Percentiles rank a stretch among this genome's conserved stretches.
Evolutionary conservation across 2,329 filamentous ascomycete genomes (phyloP).

Genomic region (Fusarium gaditjirri): DNA sequence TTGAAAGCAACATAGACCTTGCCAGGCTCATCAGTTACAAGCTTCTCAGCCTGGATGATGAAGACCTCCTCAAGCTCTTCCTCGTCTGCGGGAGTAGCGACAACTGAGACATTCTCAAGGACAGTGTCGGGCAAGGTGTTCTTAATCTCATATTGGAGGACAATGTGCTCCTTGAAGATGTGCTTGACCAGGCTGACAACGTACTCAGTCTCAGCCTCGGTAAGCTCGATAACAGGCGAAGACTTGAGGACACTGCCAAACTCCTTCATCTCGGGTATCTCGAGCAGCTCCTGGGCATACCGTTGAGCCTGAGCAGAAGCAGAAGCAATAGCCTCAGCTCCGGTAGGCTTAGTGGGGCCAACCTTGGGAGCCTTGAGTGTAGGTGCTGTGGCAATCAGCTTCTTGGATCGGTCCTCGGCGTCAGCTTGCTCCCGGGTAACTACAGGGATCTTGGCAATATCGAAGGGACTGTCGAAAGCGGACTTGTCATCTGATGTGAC

Average conservation of each 20-base stretch:
- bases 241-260: conserved; percentile 95
- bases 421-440: conserved; percentile 96
- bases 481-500: conserved; percentile 92
- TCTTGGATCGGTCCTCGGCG: conserved; percentile 96
- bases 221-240: conserved; percentile 85
- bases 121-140: conserved; percentile 94
- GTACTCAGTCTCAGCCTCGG: conserved; percentile 97
- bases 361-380: conserved; percentile 93
- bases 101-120: conserved; percentile 87
- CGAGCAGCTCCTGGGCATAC: conserved; percentile 86
- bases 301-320: conserved; percentile 86
- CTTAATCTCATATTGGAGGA: conserved; percentile 96
- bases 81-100: conserved; percentile 82
- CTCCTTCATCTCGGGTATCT: conserved; percentile 89
- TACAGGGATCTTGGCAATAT: conserved; percentile 88
- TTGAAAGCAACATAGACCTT: conserved; percentile 96
- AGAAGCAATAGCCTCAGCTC: conserved; percentile 79
- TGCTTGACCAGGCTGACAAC: conserved; percentile 95
- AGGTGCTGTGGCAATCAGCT: conserved; percentile 90
- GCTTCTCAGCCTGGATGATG: conserved; percentile 86
- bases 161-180: conserved; percentile 96
- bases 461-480: conserved; percentile 86
- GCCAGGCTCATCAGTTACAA: conserved; percentile 86
- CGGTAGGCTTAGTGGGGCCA: conserved; percentile 77
- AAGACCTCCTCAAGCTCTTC: conserved; percentile 92